phyloP scores from a whole-genome alignment of 768 basidiomycete species.

The Suillus spraguei region DNA sequence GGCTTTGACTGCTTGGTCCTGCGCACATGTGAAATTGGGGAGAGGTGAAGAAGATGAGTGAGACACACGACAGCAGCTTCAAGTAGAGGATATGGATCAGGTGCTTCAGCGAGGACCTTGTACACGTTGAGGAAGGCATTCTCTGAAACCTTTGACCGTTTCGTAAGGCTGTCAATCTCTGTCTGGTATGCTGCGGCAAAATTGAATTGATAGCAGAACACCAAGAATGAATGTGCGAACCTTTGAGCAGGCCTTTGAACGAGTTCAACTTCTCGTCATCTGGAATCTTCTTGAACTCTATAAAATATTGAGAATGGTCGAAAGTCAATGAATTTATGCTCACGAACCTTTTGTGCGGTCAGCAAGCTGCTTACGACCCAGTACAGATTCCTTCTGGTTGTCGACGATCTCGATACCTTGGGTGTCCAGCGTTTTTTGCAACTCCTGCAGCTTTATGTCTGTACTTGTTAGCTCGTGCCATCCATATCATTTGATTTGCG shows the following conservation, averaged over 20 bases:
- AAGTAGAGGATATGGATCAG: constrained; percentile 95
- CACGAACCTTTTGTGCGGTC: constrained; percentile 94
- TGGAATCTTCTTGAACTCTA: constrained; percentile 96
- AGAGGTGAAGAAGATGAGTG: constrained; percentile 2
- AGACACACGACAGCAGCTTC: constrained; percentile 84
- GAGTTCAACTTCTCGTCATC: constrained; percentile 86
- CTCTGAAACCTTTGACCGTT: constrained; percentile 89
- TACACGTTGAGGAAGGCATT: constrained; percentile 97
- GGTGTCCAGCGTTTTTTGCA: constrained; percentile 90
- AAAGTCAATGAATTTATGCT: neutral
- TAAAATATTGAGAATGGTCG: neutral
- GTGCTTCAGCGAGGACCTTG: constrained; percentile 95
- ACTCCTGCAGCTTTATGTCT: constrained; percentile 88
- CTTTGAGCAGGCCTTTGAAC: constrained; percentile 90
- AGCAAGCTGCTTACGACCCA: constrained; percentile 91
- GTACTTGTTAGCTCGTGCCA: constrained; percentile 3
- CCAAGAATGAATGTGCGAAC: constrained; percentile 39
- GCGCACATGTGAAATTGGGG: constrained; percentile 1
- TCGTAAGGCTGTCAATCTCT: constrained; percentile 95
- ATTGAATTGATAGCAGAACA: neutral
- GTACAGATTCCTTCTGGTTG: constrained; percentile 96
- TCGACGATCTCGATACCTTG: constrained; percentile 97
- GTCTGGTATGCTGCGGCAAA: constrained; percentile 78
- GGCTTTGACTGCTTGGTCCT: constrained; percentile 94
- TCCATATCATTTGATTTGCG: constrained; percentile 17